Percentiles rank a stretch among this genome's conserved stretches.
These are phyloP conservation scores for Nigrograna mackinnonii DNA, from an alignment of 2,329 filamentous ascomycete species.

Conservation along the genomic window DNA sequence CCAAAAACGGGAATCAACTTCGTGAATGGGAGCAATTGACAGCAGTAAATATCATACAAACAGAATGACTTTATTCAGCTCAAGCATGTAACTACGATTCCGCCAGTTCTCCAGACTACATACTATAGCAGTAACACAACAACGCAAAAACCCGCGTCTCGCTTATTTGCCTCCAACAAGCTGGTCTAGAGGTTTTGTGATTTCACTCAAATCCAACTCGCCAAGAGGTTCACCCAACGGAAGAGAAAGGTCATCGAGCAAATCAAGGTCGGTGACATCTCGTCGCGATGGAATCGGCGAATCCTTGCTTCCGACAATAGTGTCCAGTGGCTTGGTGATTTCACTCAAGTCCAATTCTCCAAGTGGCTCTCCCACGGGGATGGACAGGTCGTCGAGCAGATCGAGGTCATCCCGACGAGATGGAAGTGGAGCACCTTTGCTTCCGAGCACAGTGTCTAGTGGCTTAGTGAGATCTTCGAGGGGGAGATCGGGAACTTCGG, in stretches of 20 bases:
- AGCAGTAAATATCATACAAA: too few species aligned
- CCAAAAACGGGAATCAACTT: too few species aligned
- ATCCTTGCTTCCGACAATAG: not conserved
- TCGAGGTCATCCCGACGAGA: too few species aligned
- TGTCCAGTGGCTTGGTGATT: not conserved
- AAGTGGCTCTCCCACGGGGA: not conserved
- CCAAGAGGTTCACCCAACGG: not conserved
- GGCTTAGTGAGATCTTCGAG: not conserved
- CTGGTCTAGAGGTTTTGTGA: not conserved
- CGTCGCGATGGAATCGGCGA: not conserved
- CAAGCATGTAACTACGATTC: too few species aligned
- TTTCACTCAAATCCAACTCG: not conserved
- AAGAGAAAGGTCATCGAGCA: not conserved
- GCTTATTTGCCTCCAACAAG: not conserved
- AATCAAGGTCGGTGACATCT: not conserved
- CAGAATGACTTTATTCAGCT: too few species aligned
- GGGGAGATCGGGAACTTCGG: not conserved
- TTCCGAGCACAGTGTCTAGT: not conserved
- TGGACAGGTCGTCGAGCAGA: not conserved
- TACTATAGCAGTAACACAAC: too few species aligned
- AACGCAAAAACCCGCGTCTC: too few species aligned
- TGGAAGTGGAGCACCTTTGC: not conserved
- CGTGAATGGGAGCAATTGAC: too few species aligned
- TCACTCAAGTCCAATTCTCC: slow-evolving; percentile 1
- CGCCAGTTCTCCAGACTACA: too few species aligned